Evolutionary conservation across 2,329 filamentous ascomycete species (phyloP), one percentile per base, ranked within the genome.

Genomic region (Xylaria arbuscula): DNA sequence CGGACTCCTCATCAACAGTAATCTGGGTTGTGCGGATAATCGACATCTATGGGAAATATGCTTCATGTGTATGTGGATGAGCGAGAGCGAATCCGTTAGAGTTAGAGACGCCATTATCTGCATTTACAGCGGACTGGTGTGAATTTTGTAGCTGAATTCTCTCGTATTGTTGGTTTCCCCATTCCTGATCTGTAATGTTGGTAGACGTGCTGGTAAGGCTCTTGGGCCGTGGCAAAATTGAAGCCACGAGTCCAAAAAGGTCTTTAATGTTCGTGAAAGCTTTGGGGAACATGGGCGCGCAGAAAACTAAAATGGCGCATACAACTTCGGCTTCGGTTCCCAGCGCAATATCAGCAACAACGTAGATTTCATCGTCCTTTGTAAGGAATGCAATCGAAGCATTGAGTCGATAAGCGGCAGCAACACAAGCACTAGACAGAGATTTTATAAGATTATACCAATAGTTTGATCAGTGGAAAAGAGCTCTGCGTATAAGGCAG

Each of bases 401-500:
- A 42, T 51, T 53, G 1, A 67, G 36, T 58, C 64, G 64, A 56
- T 55, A 66, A 2, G 65, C 63, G 15, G 60, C 60, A 24, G 17
- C 42, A 7, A n/a, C 22, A 28, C 64, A 66, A 45, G 56, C 64
- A 48, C 64, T 66, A 22, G 38, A 9, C 9, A 13, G 38, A 32
- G 8, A 50, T n/a, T 28, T 53, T n/a, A 38, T 57, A n/a, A 57
- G 55, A 57, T 45, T 17, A 28, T 42, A 38, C 10, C 36, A 3
- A 17, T 17, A 0, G 10, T 45, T 32, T 5, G 6, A 3, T 11
- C 4, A 36, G 19, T 24, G 17, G 8, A n/a, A 45, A 32, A 19
- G n/a, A 3, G 6, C 45, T 9, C n/a, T 22, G n/a, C 3, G 45
- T 3, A 22, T 19, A 11, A 22, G 3, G 45, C 38, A 48, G 45